These are phyloP conservation scores for Tillandsia fasciculata DNA, from an alignment of 176 grass and related monocot genomes.

Conservation along the genomic window DNA sequence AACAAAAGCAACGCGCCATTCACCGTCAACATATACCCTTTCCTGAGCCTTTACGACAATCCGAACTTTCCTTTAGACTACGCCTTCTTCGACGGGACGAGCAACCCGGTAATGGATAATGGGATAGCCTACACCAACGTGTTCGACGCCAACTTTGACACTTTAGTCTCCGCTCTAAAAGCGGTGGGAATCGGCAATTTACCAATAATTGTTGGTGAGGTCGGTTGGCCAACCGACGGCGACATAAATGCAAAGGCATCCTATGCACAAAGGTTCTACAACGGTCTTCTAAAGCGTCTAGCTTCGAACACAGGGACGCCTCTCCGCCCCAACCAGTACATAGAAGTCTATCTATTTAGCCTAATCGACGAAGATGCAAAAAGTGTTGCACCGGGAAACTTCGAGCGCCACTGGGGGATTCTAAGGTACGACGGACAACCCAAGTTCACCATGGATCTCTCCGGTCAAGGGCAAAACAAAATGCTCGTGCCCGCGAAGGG, in stretches of 20 bases:
- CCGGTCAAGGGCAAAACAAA: constrained; percentile 12
- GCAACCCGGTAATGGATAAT: constrained; percentile 13
- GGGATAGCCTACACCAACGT: constrained; percentile 17
- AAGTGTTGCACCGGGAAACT: constrained; percentile 18
- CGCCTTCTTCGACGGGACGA: constrained; percentile 25
- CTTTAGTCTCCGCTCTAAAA: constrained; percentile 19
- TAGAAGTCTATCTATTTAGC: constrained; percentile 26
- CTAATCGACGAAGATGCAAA: constrained; percentile 24
- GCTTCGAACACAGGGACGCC: constrained; percentile 10
- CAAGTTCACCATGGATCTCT: constrained; percentile 16
- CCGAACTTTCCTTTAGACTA: constrained; percentile 16
- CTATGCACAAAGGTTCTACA: constrained; percentile 23
- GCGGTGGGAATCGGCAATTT: constrained; percentile 10
- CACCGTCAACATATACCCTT: constrained; percentile 29
- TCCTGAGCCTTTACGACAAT: constrained; percentile 20
- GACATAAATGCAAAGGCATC: constrained; percentile 12
- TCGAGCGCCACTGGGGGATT: constrained; percentile 27
- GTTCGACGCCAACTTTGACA: constrained; percentile 30
- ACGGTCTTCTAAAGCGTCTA: constrained; percentile 18
- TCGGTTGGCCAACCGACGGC: constrained; percentile 23
- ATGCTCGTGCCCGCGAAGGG: constrained; percentile 10
- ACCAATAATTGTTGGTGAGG: constrained; percentile 15
- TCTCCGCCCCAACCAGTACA: constrained; percentile 18
- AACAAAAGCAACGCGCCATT: constrained; percentile 18
- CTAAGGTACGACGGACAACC: constrained; percentile 25